Evolutionary conservation across 306 rosid species (phyloP).

Genomic region (Lagenaria siceraria): DNA sequence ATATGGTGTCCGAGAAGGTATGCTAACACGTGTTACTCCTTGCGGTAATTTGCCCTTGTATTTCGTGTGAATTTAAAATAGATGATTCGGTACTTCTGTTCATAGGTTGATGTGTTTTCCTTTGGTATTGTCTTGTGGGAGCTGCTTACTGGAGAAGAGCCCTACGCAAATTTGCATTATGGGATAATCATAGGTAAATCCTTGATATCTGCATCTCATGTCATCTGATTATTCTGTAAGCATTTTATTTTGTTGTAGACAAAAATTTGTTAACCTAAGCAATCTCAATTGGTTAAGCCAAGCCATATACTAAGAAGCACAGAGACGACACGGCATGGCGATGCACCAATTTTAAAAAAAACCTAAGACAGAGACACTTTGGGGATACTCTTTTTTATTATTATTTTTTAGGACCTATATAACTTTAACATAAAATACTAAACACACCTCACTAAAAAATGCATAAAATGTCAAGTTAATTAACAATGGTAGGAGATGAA

Average conservation of each 20-base stretch:
- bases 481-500: no score
- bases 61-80: neutral
- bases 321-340: no score
- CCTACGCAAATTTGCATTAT: constrained; percentile 74
- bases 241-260: neutral
- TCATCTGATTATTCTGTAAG: neutral
- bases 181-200: constrained; percentile 79
- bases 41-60: neutral
- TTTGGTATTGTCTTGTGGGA: constrained; percentile 85
- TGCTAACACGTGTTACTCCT: constrained; percentile 7
- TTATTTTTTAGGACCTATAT: no score
- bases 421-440: no score
- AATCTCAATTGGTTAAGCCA: neutral
- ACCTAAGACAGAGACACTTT: no score
- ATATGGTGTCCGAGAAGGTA: constrained; percentile 93
- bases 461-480: no score
- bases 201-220: neutral
- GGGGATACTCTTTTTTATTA: no score
- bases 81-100: constrained; percentile 1
- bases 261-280: neutral
- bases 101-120: constrained; percentile 79
- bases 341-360: no score
- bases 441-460: no score
- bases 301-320: no score
- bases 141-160: constrained; percentile 83